Conservation (phyloP, 495 filamentous ascomycete genomes). For the Xylaria palmicola region DNA sequence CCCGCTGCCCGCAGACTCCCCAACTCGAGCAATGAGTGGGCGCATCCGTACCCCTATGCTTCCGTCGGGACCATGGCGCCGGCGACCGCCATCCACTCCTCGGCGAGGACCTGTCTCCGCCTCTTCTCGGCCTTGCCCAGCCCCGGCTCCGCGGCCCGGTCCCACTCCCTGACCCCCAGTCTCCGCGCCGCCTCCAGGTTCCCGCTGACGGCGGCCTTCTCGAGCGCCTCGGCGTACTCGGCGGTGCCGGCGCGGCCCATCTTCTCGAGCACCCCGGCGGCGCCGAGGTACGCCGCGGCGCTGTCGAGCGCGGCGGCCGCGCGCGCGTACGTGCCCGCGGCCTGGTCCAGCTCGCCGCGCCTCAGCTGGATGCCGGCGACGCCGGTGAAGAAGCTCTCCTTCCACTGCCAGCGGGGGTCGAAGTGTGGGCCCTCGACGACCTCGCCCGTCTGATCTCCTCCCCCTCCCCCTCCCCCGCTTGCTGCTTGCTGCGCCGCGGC, state of each 20-base stretch:
- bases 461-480: background rate
- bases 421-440: background rate
- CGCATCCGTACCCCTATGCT: too few species aligned
- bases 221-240: conserved; percentile 18
- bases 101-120: conserved; percentile 15
- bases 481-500: background rate
- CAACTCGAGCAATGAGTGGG: too few species aligned
- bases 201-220: conserved; percentile 31
- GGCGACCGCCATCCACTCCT: conserved; percentile 24
- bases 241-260: background rate
- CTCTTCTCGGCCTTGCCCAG: conserved; percentile 17
- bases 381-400: conserved; percentile 25
- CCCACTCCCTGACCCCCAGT: conserved; percentile 16
- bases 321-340: conserved; percentile 21
- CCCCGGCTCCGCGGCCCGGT: background rate
- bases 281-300: conserved; percentile 17
- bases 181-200: conserved; percentile 20
- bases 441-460: background rate
- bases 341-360: conserved; percentile 17
- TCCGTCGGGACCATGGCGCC: background rate
- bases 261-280: conserved; percentile 28
- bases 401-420: conserved; percentile 34
- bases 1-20: too few species aligned
- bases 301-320: conserved; percentile 32
- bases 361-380: conserved; percentile 23